Evolutionary conservation across 306 rosid genomes (phyloP), one percentile per base, ranked within the genome.

Genomic region (Rosa multiflora): DNA sequence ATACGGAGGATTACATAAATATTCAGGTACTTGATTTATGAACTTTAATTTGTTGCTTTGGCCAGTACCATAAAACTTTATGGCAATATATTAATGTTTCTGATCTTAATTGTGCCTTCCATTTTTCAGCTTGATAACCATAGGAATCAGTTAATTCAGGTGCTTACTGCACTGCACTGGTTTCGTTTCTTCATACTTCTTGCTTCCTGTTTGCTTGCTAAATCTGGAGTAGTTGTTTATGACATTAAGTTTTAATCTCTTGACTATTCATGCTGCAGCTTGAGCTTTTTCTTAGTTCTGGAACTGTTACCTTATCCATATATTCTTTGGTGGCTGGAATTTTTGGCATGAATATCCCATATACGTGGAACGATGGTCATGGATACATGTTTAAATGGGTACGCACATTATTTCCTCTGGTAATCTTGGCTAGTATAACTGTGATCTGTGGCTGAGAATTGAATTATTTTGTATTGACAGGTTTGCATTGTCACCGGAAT

Each of bases 1-100:
- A 91, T 69, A 91, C 98, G 10, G 98, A 93, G 86, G 98, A 93
- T 84, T 93, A 93, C 82, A 90, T 93, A 61, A 93, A 93, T 77
- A 93, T 91, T 62, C 98, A 91, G 90, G 98, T 91, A 53, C 46
- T 44, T 75, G 18, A 43, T 46, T 43, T 8, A 43, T 23, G 10
- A 43, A 43, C 39, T 13, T 43, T 43, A 21, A 37, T 20, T 42
- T 42, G 44, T 42, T 58, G 11, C 14, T 13, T 64, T 64, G 18
- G 12, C 44, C 35, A 35, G 10, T 64, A 64, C 44, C 17, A 21
- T 11, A 6, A 35, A 64, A 13, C 2, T 56, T 23, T 13, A 42
- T 10, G 39, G 13, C n/a, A 44, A 29, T 47, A 59, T 75, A 8
- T 55, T 26, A 62, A 83, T 53, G 53, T 64, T 52, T 78, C 55